Percentiles rank a stretch among this genome's conserved stretches.
phyloP scores from a whole-genome alignment of 148 eudicot species.

The Talinum fruticosum region DNA sequence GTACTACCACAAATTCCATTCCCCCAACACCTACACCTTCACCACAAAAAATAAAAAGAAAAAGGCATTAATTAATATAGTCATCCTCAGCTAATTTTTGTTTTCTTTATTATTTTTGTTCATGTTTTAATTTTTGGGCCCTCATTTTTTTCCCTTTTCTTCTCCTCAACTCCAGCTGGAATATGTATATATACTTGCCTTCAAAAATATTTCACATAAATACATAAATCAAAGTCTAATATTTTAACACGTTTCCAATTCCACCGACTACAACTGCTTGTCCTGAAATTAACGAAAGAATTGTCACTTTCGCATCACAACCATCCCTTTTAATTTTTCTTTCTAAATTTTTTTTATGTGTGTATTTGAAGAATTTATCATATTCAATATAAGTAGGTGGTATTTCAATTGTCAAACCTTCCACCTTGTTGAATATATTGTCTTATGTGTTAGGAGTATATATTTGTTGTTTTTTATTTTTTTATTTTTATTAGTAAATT shows the following conservation, averaged over 20 bases:
- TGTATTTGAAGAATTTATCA: not conserved
- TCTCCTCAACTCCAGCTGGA: not conserved
- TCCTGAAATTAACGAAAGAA: not conserved
- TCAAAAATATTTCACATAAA: conserved; percentile 3
- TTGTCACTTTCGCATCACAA: not conserved
- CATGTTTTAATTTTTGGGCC: not conserved
- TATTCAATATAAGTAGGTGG: not conserved
- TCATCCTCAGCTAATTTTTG: too few relatives aligned
- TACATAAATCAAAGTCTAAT: not conserved
- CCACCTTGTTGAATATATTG: not conserved
- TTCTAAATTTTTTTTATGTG: not conserved
- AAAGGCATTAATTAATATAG: too few relatives aligned
- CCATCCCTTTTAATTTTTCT: not conserved
- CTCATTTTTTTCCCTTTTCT: not conserved
- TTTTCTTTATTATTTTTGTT: not conserved
- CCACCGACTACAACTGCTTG: conserved; percentile 3
- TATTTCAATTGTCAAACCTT: not conserved
- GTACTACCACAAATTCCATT: too few relatives aligned
- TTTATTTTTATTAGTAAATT: too few relatives aligned
- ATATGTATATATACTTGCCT: not conserved
- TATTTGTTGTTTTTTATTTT: too few relatives aligned
- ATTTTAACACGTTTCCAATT: conserved; percentile 14
- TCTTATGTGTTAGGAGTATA: too few relatives aligned
- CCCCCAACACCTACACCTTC: too few relatives aligned
- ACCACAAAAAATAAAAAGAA: too few relatives aligned